A percentile compares a stretch with the other conserved stretches of the same genome.
Evolutionary conservation across 495 filamentous ascomycete genomes (phyloP).

Genomic region (Penicillium roqueforti): DNA sequence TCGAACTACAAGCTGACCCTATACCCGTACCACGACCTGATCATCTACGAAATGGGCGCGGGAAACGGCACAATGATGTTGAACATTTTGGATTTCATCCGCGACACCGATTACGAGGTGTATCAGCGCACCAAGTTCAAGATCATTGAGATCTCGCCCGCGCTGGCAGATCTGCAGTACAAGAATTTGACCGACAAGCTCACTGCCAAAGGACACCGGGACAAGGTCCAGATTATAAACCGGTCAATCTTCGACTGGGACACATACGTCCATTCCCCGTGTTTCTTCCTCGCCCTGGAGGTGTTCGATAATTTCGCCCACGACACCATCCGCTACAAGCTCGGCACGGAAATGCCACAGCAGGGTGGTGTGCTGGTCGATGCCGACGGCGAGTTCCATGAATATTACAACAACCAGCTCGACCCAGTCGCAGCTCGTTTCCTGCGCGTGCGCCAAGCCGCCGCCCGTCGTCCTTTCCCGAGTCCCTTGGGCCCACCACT

Average conservation of each 20-base stretch:
- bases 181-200: constrained; percentile 62
- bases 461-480: constrained; percentile 51
- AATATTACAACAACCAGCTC: constrained; percentile 75
- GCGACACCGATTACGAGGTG: constrained; percentile 80
- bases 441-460: constrained; percentile 68
- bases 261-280: constrained; percentile 76
- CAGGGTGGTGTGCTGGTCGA: constrained; percentile 89
- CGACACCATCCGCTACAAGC: constrained; percentile 86
- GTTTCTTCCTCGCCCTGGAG: constrained; percentile 98
- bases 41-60: constrained; percentile 98
- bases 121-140: constrained; percentile 92
- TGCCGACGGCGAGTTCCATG: constrained; percentile 80
- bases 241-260: constrained; percentile 93
- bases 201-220: constrained; percentile 65
- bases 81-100: constrained; percentile 96
- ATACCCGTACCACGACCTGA: constrained; percentile 93
- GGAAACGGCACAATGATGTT: constrained; percentile 97
- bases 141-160: constrained; percentile 88
- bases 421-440: constrained; percentile 83
- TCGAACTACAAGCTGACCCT: constrained; percentile 92
- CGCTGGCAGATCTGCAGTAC: constrained; percentile 72
- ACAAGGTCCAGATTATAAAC: constrained; percentile 91
- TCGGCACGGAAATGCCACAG: constrained; percentile 64
- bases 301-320: constrained; percentile 99
- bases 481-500: constrained; percentile 53